phyloP scores from a whole-genome alignment of 441 rosid species.

The Gossypium schwendimanii region DNA sequence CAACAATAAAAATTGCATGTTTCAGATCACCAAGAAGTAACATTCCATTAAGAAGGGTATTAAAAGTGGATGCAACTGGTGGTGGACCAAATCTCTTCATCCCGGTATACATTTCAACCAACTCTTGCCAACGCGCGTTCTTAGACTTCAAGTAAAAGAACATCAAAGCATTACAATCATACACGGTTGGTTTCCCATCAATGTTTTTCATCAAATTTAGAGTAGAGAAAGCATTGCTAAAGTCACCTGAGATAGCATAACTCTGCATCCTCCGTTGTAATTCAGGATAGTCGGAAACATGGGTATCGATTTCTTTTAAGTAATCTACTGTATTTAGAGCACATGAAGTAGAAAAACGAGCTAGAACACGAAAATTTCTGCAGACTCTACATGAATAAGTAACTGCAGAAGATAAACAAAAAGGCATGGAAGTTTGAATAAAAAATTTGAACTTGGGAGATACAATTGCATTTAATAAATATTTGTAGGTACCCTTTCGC shows the following conservation, averaged over 20 bases:
- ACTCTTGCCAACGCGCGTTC: slow-evolving; percentile 6
- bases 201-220: slow-evolving; percentile 22
- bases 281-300: slow-evolving; percentile 12
- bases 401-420: neutral
- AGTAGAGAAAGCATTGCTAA: slow-evolving; percentile 20
- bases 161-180: slow-evolving; percentile 31
- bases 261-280: slow-evolving; percentile 23
- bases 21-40: slow-evolving; percentile 15
- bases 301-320: neutral
- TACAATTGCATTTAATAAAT: neutral
- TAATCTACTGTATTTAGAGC: slow-evolving; percentile 17
- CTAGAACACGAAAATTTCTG: slow-evolving; percentile 10
- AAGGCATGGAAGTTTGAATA: slow-evolving; percentile 7
- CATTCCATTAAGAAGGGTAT: slow-evolving; percentile 26
- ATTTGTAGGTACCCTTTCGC: neutral
- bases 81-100: slow-evolving; percentile 34
- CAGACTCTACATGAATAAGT: neutral
- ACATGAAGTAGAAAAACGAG: slow-evolving; percentile 17
- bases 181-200: slow-evolving; percentile 25
- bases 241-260: slow-evolving; percentile 29
- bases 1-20: slow-evolving; percentile 20
- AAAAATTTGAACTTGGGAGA: neutral
- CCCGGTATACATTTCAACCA: slow-evolving; percentile 20
- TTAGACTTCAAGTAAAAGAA: slow-evolving; percentile 24
- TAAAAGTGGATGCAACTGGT: slow-evolving; percentile 33